Percentiles rank a stretch among this genome's conserved stretches.
Conservation (phyloP, 441 rosid genomes). For the Erodium chrysanthum region DNA sequence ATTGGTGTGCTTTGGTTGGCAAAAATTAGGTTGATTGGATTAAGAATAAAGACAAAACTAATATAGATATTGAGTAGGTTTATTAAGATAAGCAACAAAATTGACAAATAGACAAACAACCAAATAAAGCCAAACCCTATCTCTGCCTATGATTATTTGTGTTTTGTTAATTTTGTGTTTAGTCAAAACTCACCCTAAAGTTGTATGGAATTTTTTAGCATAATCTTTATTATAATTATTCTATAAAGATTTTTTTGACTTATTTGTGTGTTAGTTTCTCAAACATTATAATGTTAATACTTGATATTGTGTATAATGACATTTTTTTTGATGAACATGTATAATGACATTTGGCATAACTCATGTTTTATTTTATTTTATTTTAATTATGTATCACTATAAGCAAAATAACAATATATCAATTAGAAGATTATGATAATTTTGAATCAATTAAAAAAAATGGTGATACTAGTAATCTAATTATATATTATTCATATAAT, state of each 20-base stretch:
- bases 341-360: too few species aligned
- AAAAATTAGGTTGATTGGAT: conserved; percentile 22
- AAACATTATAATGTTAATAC: too few species aligned
- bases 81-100: background rate
- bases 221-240: too few species aligned
- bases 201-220: background rate
- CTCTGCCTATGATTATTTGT: background rate
- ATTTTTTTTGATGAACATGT: too few species aligned
- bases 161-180: background rate
- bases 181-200: background rate
- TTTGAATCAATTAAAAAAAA: too few species aligned
- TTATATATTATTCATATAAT: too few species aligned
- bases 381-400: too few species aligned
- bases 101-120: background rate
- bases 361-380: too few species aligned
- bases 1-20: conserved; percentile 26
- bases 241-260: background rate
- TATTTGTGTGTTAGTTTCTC: too few species aligned
- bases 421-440: too few species aligned
- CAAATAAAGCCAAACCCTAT: background rate
- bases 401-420: too few species aligned
- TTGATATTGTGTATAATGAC: background rate
- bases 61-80: background rate
- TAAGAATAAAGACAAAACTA: background rate
- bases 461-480: too few species aligned